A percentile compares a stretch with the other conserved stretches of the same genome.
Evolutionary conservation across 805 yeast genomes (phyloP).

Genomic region (Hanseniaspora pseudoguilliermondii): DNA sequence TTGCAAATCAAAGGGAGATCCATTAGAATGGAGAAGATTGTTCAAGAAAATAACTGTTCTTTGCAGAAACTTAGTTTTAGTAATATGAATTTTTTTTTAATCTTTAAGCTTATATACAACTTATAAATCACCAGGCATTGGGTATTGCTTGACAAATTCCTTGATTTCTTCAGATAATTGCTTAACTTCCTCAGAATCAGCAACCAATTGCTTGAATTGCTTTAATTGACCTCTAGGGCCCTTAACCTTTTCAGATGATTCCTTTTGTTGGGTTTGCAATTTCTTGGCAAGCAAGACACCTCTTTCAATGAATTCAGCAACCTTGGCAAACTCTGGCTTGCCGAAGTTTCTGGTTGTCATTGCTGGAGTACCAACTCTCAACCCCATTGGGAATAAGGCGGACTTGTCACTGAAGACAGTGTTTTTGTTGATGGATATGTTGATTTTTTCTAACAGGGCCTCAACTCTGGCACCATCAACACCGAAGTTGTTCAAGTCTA

Average conservation of each 20-base stretch:
- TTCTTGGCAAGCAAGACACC: conserved; percentile 61
- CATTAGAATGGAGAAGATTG: conserved; percentile 59
- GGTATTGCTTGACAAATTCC: conserved; percentile 60
- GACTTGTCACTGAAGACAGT: conserved; percentile 94
- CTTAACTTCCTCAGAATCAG: conserved; percentile 48
- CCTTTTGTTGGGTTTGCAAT: conserved; percentile 36
- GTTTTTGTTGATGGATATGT: conserved; percentile 92
- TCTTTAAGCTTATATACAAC: too few relatives aligned
- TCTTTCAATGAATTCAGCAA: conserved; percentile 64
- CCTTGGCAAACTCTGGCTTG: conserved; percentile 62
- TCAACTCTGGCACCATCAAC: conserved; percentile 96
- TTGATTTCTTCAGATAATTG: conserved; percentile 52
- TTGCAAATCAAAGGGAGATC: conserved; percentile 48
- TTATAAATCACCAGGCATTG: conserved; percentile 72
- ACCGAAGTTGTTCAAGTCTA: conserved; percentile 59
- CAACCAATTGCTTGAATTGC: conserved; percentile 60
- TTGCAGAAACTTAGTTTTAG: conserved; percentile 37
- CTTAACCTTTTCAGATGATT: conserved; percentile 37
- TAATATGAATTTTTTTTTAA: background rate
- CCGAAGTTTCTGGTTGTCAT: conserved; percentile 94
- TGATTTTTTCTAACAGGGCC: conserved; percentile 73
- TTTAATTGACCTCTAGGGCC: conserved; percentile 38
- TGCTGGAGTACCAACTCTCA: conserved; percentile 96
- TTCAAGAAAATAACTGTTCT: conserved; percentile 44
- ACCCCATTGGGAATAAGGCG: conserved; percentile 90